Conservation (phyloP, 208 protist species). For the Trypanosoma cruzi region DNA sequence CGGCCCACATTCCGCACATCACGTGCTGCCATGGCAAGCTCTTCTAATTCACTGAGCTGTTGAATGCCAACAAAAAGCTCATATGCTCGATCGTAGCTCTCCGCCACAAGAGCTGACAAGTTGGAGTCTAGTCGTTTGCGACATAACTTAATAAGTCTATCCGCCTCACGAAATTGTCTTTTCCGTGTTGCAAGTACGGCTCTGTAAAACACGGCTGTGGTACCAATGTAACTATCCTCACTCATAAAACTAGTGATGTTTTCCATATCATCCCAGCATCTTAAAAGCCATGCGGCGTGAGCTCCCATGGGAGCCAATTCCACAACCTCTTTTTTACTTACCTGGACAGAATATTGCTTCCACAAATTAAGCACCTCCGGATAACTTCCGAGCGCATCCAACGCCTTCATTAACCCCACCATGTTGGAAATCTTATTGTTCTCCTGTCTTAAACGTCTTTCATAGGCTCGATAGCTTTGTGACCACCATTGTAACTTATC, state of each 20-base stretch:
- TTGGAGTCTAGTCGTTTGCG: slow-evolving; percentile 94
- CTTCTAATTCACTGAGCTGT: slow-evolving; percentile 99
- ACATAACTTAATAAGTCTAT: slow-evolving; percentile 82
- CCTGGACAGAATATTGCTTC: slow-evolving; percentile 56
- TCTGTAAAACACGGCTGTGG: slow-evolving; percentile 93
- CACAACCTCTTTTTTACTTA: slow-evolving; percentile 69
- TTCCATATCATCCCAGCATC: slow-evolving; percentile 93
- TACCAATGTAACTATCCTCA: slow-evolving; percentile 90
- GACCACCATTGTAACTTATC: slow-evolving; percentile 99
- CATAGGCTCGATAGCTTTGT: slow-evolving; percentile 92
- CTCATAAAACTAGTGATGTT: slow-evolving; percentile 89
- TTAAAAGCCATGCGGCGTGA: slow-evolving; percentile 96
- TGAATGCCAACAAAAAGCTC: slow-evolving; percentile 96
- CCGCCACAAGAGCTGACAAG: slow-evolving; percentile 96
- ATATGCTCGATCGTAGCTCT: slow-evolving; percentile 99
- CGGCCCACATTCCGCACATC: slow-evolving; percentile 64
- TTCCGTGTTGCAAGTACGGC: slow-evolving; percentile 79
- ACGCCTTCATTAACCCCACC: slow-evolving; percentile 97
- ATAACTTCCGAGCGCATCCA: slow-evolving; percentile 97
- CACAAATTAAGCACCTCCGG: slow-evolving; percentile 84
- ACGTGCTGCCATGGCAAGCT: slow-evolving; percentile 90
- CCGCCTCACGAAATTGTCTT: slow-evolving; percentile 79
- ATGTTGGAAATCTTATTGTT: slow-evolving; percentile 87
- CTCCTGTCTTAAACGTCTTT: slow-evolving; percentile 79
- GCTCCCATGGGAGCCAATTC: slow-evolving; percentile 95